A percentile compares a stretch with the other conserved stretches of the same genome.
These are phyloP conservation scores for Eucalyptus dawsonii DNA, from an alignment of 345 rosid genomes.

Conservation along the genomic window DNA sequence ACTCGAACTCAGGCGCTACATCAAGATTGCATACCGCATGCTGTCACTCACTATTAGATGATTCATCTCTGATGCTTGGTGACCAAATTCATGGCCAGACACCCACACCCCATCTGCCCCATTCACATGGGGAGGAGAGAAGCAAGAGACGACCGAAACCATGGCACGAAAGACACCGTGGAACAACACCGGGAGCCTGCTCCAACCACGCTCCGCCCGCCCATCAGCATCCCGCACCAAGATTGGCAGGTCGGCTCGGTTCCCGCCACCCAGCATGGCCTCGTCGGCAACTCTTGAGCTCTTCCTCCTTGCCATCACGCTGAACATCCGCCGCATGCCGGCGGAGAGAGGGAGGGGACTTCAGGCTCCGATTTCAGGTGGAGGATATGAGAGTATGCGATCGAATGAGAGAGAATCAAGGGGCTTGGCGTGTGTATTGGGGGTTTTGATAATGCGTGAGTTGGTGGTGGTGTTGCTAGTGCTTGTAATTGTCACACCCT, in stretches of 20 bases:
- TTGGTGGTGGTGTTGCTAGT: constrained; percentile 11
- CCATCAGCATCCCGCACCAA: not conserved
- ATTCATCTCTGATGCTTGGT: constrained; percentile 52
- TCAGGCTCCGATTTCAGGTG: not conserved
- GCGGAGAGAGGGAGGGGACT: not conserved
- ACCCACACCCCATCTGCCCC: constrained; percentile 67
- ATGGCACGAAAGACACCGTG: constrained; percentile 32
- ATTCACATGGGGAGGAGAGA: constrained; percentile 50
- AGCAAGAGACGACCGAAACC: constrained; percentile 47
- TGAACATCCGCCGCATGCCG: constrained; percentile 30
- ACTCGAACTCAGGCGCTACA: constrained; percentile 21
- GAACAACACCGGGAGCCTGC: constrained; percentile 18
- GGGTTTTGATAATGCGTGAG: constrained; percentile 11
- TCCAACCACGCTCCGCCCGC: constrained; percentile 8
- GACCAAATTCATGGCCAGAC: constrained; percentile 44
- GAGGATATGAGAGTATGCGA: not conserved
- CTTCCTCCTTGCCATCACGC: constrained; percentile 30
- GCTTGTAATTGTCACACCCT: constrained; percentile 15
- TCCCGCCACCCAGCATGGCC: constrained; percentile 9
- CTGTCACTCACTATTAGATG: constrained; percentile 85
- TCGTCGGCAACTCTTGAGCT: constrained; percentile 74
- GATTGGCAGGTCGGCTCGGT: not conserved
- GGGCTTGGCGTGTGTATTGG: not conserved
- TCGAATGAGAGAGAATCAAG: not conserved
- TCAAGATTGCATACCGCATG: constrained; percentile 85